Evolutionary conservation across 2,329 filamentous ascomycete species (phyloP).

Genomic region (Microsporum audouinii): DNA sequence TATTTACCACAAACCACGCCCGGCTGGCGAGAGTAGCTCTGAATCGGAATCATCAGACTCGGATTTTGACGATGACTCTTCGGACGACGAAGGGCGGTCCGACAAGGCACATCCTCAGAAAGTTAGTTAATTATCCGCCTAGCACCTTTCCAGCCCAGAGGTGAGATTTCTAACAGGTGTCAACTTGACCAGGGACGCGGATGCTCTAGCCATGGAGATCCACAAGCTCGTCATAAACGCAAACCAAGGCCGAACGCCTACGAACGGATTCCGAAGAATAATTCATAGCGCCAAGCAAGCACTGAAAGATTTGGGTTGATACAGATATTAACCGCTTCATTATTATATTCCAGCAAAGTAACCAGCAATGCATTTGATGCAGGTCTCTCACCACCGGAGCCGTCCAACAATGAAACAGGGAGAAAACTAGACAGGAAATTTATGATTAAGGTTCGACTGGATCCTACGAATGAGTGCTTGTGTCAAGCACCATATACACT

Average conservation of each 20-base stretch:
- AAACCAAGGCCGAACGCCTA: conserved; percentile 35
- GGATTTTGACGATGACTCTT: conserved; percentile 41
- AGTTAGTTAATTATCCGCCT: not conserved
- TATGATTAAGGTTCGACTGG: not conserved
- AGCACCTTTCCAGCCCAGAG: not conserved
- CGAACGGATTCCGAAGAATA: conserved; percentile 33
- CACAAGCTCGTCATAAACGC: conserved; percentile 12
- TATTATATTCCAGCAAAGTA: not conserved
- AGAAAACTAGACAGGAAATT: not conserved
- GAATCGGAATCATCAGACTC: conserved; percentile 42
- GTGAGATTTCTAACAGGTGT: not conserved
- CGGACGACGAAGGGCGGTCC: conserved; percentile 21
- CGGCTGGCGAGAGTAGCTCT: conserved; percentile 68
- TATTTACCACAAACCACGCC: conserved; percentile 84
- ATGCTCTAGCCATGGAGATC: not conserved
- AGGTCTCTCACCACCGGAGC: not conserved
- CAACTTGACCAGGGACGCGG: not conserved
- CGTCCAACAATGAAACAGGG: not conserved
- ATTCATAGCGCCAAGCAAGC: not conserved
- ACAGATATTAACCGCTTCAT: not conserved
- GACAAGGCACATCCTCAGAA: not conserved
- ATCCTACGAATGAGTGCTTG: not conserved
- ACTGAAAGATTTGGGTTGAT: not conserved
- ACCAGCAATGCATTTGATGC: not conserved
- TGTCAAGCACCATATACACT: not conserved